phyloP scores from a whole-genome alignment of 352 stramenopile genomes.

The Globisporangium abappressorium region DNA sequence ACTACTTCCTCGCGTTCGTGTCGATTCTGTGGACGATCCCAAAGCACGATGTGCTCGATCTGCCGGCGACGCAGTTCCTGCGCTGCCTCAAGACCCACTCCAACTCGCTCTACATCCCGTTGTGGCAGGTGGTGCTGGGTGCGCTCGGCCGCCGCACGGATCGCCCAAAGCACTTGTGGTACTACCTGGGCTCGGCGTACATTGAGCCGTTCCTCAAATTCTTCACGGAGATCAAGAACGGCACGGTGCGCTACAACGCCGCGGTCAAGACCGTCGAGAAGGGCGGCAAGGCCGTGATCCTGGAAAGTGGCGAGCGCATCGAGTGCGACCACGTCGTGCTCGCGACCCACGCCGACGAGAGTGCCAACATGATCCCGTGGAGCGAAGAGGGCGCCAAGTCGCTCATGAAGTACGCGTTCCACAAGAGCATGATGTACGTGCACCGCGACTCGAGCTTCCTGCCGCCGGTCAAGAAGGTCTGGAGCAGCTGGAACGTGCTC shows the following conservation, averaged over 20 bases:
- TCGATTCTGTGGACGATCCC: conserved; percentile 85
- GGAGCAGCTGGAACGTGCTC: conserved; percentile 84
- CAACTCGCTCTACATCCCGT: conserved; percentile 84
- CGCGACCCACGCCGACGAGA: conserved; percentile 77
- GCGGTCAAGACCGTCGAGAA: conserved; percentile 62
- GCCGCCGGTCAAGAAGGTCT: conserved; percentile 71
- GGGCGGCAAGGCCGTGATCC: conserved; percentile 77
- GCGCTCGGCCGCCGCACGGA: conserved; percentile 70
- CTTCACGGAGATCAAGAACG: conserved; percentile 79
- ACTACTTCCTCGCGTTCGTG: conserved; percentile 87
- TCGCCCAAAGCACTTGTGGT: conserved; percentile 82
- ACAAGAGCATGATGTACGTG: conserved; percentile 89
- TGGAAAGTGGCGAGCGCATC: conserved; percentile 67
- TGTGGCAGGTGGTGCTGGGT: conserved; percentile 82
- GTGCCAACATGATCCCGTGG: conserved; percentile 70
- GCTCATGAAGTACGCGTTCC: conserved; percentile 80
- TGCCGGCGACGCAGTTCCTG: conserved; percentile 83
- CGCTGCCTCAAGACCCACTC: conserved; percentile 86
- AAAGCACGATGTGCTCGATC: conserved; percentile 79
- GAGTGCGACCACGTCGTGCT: conserved; percentile 85
- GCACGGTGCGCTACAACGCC: conserved; percentile 76
- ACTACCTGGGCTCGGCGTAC: conserved; percentile 83
- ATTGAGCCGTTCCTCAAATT: conserved; percentile 84
- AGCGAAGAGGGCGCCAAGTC: conserved; percentile 58
- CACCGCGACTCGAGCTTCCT: conserved; percentile 78